Base-by-base conservation (phyloP, 352 stramenopile species). In the Globisporangium megalacanthum region DNA sequence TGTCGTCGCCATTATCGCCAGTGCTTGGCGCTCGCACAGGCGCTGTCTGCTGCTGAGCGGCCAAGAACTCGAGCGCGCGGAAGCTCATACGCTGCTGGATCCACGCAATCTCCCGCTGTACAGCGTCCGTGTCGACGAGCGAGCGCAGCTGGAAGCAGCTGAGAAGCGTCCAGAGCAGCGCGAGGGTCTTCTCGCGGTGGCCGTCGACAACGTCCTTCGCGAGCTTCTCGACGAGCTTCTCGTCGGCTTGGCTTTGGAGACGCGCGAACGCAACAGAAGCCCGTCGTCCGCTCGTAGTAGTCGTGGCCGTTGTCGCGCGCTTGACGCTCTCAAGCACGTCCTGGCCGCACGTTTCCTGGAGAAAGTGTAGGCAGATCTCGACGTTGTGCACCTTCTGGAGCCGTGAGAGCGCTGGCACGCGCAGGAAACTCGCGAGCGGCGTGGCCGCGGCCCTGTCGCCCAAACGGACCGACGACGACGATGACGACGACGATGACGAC, bases 331-430 rank as follows among this genome's bases (percentile, higher is more conserved):
- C 75, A 1, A 90, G 59, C 15, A 88, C 67, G 42, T 72, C 72
- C 4, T 65, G 57, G 44, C 73, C 80, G 41, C 83, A 94, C 52
- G 87, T 86, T 39, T 82, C 78, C 58, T 92, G 72, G 37, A 97
- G 60, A 41, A 77, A 90, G 48, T 85, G 68, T 33, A 99, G 59
- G 29, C 92, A 96, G 29, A 97, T 77, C 58, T 95, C 83, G 0
- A 98, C 86, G 66, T 99, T 99, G 75, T 98, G 92, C 10, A 98
- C 74, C 69, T 98, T 99, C 67, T 99, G 90, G 13, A 98, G 71
- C 15, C 95, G 73, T n/a, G 94, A 98, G 9, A 96, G 65, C 17
- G 95, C 90, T 6, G 97, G 97, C 10, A 99, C 75, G n/a, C 95
- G 84, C 47, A 99, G 76, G 37, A 84, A 89, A 10, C 60, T 68